Percentiles rank a stretch among this genome's conserved stretches.
Evolutionary conservation across 495 filamentous ascomycete genomes (phyloP).

Genomic region (Astrothelium subdiscretum): DNA sequence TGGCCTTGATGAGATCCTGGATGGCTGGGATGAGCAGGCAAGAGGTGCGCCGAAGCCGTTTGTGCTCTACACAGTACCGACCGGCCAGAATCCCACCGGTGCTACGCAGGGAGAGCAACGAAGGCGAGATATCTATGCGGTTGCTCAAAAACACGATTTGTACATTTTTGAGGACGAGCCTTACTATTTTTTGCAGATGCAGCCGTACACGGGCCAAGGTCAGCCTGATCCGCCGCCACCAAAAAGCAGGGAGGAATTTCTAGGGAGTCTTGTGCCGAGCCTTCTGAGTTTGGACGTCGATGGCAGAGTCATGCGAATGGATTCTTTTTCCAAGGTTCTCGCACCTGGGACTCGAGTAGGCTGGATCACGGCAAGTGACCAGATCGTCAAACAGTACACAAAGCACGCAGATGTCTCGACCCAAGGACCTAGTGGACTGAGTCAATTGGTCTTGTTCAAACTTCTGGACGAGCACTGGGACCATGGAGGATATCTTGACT

Average conservation of each 20-base stretch:
- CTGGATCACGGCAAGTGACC: slow-evolving; percentile 64
- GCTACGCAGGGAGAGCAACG: slow-evolving; percentile 61
- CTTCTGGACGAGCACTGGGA: slow-evolving; percentile 91
- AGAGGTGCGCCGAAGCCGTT: slow-evolving; percentile 57
- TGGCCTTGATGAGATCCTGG: slow-evolving; percentile 53
- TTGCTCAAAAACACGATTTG: slow-evolving; percentile 72
- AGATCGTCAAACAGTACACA: slow-evolving; percentile 68
- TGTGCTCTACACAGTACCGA: slow-evolving; percentile 71
- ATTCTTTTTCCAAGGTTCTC: slow-evolving; percentile 60
- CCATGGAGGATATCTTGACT: slow-evolving; percentile 79
- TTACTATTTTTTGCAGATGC: slow-evolving; percentile 95
- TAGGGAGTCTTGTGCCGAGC: slow-evolving; percentile 49
- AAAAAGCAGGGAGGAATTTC: slow-evolving; percentile 45
- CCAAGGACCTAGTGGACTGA: slow-evolving; percentile 74
- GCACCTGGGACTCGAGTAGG: slow-evolving; percentile 49
- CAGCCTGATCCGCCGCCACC: slow-evolving; percentile 41
- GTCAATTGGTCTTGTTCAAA: slow-evolving; percentile 75
- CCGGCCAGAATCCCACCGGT: slow-evolving; percentile 88
- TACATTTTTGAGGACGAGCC: slow-evolving; percentile 92
- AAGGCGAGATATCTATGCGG: slow-evolving; percentile 57
- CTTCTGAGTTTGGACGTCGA: slow-evolving; percentile 50
- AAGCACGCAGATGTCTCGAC: slow-evolving; percentile 66
- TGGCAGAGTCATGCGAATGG: slow-evolving; percentile 56
- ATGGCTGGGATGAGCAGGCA: slow-evolving; percentile 48
- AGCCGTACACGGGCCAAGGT: slow-evolving; percentile 54